phyloP scores from a whole-genome alignment of 2,329 filamentous ascomycete genomes.

The Amauroascus niger region DNA sequence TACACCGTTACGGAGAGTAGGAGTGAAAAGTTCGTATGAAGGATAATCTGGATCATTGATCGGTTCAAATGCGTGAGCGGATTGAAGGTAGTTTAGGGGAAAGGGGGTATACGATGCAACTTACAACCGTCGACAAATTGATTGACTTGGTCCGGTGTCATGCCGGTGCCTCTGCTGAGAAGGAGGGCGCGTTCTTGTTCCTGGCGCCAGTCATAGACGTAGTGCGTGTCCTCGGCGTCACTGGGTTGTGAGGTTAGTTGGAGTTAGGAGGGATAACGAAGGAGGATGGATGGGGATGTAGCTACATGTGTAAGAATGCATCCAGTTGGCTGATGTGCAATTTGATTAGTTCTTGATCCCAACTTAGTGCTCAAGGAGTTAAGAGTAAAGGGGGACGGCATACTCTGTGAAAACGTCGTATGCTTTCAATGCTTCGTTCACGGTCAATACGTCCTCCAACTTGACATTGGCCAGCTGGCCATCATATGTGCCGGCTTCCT shows the following conservation, averaged over 20 bases:
- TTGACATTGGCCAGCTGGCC: slow-evolving; percentile 46
- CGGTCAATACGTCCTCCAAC: slow-evolving; percentile 47
- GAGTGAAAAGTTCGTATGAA: slow-evolving; percentile 60
- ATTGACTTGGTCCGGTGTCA: slow-evolving; percentile 71
- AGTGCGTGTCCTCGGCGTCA: slow-evolving; percentile 61
- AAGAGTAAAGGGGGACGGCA: too few relatives aligned
- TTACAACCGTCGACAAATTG: slow-evolving; percentile 61
- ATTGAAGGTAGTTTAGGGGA: background rate
- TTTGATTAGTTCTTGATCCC: too few relatives aligned
- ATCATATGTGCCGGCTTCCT: slow-evolving; percentile 40
- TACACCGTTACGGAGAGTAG: slow-evolving; percentile 49
- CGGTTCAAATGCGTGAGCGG: background rate
- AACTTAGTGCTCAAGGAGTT: too few relatives aligned
- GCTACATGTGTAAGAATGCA: slow-evolving; percentile 56
- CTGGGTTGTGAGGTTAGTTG: too few relatives aligned
- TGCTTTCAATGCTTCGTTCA: slow-evolving; percentile 49
- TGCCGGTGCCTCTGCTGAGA: slow-evolving; percentile 58
- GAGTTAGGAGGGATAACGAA: background rate
- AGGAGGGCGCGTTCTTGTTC: slow-evolving; percentile 69
- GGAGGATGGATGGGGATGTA: slow-evolving; percentile 19
- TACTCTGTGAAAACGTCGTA: slow-evolving; percentile 53
- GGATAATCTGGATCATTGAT: slow-evolving; percentile 46
- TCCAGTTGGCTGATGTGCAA: slow-evolving; percentile 42
- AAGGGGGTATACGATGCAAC: slow-evolving; percentile 19
- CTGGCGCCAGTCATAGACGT: slow-evolving; percentile 75